Evolutionary conservation across 1,284 basidiomycete genomes (phyloP), one percentile per base, ranked within the genome.

Genomic region (Boletus smithii): DNA sequence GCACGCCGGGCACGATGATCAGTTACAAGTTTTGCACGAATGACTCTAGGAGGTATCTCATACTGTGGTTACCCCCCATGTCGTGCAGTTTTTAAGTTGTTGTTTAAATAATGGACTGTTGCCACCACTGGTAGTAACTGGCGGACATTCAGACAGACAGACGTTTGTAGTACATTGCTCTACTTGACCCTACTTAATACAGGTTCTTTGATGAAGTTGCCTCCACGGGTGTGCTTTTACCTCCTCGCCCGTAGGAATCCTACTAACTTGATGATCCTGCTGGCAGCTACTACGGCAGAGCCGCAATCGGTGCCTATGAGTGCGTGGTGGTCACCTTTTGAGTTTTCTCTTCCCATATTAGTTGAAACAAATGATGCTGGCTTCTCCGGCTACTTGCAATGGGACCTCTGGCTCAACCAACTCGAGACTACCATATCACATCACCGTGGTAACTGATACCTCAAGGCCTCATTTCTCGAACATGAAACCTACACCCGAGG

Each of bases 401-500:
- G 24, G 23, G 16, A 46, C 22, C 16, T 26, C 36, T 38, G 41
- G 17, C 20, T 51, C 36, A 27, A 52, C 29, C 18, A 37, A 22
- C 6, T 14, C 17, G 10, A 23, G 13, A 27, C 30, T n/a, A 16
- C 7, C 20, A 13, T 35, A 13, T 42, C 52, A 44, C 42, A 34
- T 53, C 18, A 5, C 37, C 27, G 41, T 48, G 49, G 32, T 40
- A n/a, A n/a, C n/a, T n/a, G n/a, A n/a, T n/a, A n/a, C n/a, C n/a
- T n/a, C n/a, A n/a, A 31, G 13, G 23, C 26, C 32, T 44, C 43
- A 38, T 54, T 47, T 46, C 29, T 39, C 35, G n/a, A 31, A 47
- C 42, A 53, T 48, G 58, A 62, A 53, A 31, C 31, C 30, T 34
- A 27, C 32, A 39, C 37, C 39, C 6, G 13, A 39, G n/a, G n/a